Percentiles rank a stretch among this genome's conserved stretches.
Conservation (phyloP, 148 eudicot species). For the Vaccinium macrocarpon region DNA sequence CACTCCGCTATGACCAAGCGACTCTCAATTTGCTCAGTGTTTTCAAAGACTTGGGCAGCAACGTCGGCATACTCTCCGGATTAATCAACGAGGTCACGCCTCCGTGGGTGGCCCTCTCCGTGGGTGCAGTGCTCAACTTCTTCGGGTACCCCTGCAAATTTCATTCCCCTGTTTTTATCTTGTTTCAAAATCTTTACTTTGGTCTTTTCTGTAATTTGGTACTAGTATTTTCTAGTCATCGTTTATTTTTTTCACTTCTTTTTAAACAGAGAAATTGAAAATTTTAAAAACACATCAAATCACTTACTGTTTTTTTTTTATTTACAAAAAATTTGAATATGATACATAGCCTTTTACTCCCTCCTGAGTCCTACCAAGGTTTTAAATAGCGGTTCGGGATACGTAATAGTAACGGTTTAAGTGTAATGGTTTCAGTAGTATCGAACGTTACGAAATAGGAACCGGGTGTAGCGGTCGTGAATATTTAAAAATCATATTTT, state of each 20-base stretch:
- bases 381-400: no score
- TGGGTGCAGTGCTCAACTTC: constrained; percentile 42
- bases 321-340: no score
- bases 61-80: constrained; percentile 40
- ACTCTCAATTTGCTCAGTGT: constrained; percentile 35
- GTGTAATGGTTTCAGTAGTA: no score
- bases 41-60: constrained; percentile 34
- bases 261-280: not conserved
- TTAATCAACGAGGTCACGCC: constrained; percentile 45
- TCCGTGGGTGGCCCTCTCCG: constrained; percentile 40
- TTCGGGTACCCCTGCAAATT: constrained; percentile 17
- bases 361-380: no score
- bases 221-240: no score
- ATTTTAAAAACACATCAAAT: no score
- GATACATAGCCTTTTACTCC: no score
- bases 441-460: no score
- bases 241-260: not conserved
- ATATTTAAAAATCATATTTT: no score
- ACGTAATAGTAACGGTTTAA: no score
- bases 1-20: constrained; percentile 36
- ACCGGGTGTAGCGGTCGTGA: no score
- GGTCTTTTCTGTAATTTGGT: not conserved
- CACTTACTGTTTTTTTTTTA: no score
- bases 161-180: not conserved
- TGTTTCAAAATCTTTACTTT: not conserved